phyloP scores from a whole-genome alignment of 306 rosid species.

The Citrullus colocynthis region DNA sequence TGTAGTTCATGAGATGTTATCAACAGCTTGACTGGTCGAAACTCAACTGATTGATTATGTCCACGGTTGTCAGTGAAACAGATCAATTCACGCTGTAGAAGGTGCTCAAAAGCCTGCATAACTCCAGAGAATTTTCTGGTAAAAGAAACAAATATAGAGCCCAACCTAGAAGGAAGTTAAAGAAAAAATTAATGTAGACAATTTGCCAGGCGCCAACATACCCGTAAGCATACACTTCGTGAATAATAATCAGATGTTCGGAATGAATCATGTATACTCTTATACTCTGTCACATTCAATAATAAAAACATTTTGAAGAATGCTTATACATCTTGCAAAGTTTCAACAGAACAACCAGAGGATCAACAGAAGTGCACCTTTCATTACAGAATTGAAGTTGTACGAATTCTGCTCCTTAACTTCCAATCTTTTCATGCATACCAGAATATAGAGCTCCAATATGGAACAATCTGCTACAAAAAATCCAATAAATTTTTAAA shows the following conservation, averaged over 20 bases:
- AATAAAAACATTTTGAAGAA: background rate
- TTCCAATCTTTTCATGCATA: slow-evolving; percentile 88
- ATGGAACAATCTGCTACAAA: slow-evolving; percentile 59
- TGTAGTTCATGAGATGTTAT: slow-evolving; percentile 49
- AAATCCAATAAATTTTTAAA: background rate
- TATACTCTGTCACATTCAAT: slow-evolving; percentile 55
- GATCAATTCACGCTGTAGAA: slow-evolving; percentile 55
- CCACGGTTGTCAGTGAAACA: slow-evolving; percentile 66
- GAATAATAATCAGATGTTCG: slow-evolving; percentile 53
- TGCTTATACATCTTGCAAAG: slow-evolving; percentile 2
- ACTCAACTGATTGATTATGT: slow-evolving; percentile 51
- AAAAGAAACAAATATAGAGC: background rate
- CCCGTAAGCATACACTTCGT: slow-evolving; percentile 66
- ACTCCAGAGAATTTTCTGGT: slow-evolving; percentile 2
- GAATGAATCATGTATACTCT: slow-evolving; percentile 47
- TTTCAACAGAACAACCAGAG: slow-evolving; percentile 11
- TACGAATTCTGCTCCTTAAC: slow-evolving; percentile 62
- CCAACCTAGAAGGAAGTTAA: background rate
- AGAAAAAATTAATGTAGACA: background rate
- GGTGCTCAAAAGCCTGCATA: slow-evolving; percentile 89
- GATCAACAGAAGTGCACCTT: slow-evolving; percentile 36
- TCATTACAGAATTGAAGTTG: slow-evolving; percentile 79
- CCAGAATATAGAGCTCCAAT: slow-evolving; percentile 78
- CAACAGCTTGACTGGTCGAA: slow-evolving; percentile 65
- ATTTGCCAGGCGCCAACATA: slow-evolving; percentile 10